A percentile compares a stretch with the other conserved stretches of the same genome.
Conservation (phyloP, 495 filamentous ascomycete species). For the Trichoderma virens region DNA sequence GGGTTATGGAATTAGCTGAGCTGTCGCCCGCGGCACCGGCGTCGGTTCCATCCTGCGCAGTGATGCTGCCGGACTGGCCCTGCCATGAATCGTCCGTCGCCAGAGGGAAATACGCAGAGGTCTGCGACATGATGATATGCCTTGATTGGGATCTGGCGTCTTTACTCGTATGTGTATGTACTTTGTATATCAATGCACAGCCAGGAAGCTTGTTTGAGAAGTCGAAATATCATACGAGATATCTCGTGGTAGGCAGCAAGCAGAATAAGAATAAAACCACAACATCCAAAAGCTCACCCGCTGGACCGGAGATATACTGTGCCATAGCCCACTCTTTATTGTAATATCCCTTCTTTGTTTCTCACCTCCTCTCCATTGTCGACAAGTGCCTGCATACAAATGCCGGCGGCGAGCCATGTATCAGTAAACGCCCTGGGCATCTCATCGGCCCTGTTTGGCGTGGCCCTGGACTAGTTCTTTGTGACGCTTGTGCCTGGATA, state of each 20-base stretch:
- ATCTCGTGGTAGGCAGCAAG: not conserved
- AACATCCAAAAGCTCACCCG: not conserved
- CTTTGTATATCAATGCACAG: not conserved
- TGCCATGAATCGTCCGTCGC: slow-evolving; percentile 27
- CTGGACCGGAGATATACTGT: not conserved
- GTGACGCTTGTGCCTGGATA: slow-evolving; percentile 4
- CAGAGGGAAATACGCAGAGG: slow-evolving; percentile 24
- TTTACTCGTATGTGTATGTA: not conserved
- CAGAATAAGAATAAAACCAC: not conserved
- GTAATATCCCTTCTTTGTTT: not conserved
- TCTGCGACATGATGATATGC: slow-evolving; percentile 16
- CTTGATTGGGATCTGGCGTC: not conserved
- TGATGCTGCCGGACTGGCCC: slow-evolving; percentile 14
- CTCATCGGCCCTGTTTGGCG: not conserved
- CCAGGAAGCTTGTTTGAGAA: not conserved
- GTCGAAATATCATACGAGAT: not conserved
- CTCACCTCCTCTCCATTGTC: not conserved
- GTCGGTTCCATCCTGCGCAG: slow-evolving; percentile 22
- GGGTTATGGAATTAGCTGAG: slow-evolving; percentile 37
- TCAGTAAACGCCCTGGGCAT: not conserved
- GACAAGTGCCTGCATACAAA: not conserved
- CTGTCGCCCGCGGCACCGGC: slow-evolving; percentile 48
- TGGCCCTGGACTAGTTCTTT: not conserved
- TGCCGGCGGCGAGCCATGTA: not conserved
- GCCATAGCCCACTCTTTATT: not conserved